Evolutionary conservation across 1,139 yeast species (phyloP), one percentile per base, ranked within the genome.

Genomic region (Kurtzmaniella quercitrusa): DNA sequence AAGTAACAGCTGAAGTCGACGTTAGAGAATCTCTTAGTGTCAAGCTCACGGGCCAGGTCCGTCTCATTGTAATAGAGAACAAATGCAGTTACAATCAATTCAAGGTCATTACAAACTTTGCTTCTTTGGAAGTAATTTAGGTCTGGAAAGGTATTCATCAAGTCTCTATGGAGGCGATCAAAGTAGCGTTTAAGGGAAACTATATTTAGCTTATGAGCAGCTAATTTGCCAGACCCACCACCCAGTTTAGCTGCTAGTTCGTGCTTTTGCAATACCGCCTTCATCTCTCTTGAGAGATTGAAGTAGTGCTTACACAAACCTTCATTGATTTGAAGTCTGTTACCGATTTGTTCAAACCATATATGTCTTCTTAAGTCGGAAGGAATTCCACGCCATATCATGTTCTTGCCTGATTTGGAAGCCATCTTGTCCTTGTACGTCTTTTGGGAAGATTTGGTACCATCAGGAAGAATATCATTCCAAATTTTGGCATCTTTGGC

Each of bases 381-480:
- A 3, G 88, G 84, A 1, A 84, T 60, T 2, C 88, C 88, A 43
- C 86, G 63, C 88, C 89, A 83, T 77, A 84, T 81, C 46, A 81
- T 62, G 44, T 79, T 82, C 43, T 82, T 66, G 16, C 55, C 45
- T 11, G 37, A 34, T 4, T 37, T 64, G 11, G 64, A 54, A 41
- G 62, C 59, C 9, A 75, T 55, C 37, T 65, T 62, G 9, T 55
- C 48, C 23, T 59, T 56, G 46, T 70, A 68, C 40, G 51, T 49
- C 34, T 46, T 43, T 17, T 43, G 40, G 45, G 46, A 42, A 15
- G n/a, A 10, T 6, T 51, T 48, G 11, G 51, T 48, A 1, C 46
- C 48, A 40, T 71, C 59, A 2, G 73, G 67, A 2, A 73, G 49
- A 10, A 81, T 65, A 38, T 65, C 58, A 14, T 54, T 49, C 90